Conservation (phyloP, 345 rosid genomes). For the Ceriops zippeliana region DNA sequence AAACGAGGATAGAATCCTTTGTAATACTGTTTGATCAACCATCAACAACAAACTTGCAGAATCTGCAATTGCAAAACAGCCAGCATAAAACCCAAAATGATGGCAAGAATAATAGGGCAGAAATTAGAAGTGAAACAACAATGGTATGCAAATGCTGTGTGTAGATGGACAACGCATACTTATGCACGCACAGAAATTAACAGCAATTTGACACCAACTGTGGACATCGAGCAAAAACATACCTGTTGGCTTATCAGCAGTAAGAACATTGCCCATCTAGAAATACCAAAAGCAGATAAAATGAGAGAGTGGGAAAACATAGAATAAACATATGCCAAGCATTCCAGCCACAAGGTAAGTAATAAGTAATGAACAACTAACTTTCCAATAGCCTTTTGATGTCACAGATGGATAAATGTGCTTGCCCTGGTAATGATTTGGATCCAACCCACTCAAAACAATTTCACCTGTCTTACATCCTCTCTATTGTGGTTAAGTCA, state of each 20-base stretch:
- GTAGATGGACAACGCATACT: no score
- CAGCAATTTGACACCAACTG: no score
- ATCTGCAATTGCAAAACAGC: slow-evolving; percentile 33
- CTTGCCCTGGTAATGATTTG: slow-evolving; percentile 26
- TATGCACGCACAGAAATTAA: no score
- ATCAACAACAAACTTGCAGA: slow-evolving; percentile 29
- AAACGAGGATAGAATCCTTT: neutral
- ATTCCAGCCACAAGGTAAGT: neutral
- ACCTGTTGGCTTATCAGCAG: slow-evolving; percentile 22
- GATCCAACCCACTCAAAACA: slow-evolving; percentile 28
- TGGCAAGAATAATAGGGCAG: no score
- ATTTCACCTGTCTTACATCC: slow-evolving; percentile 19
- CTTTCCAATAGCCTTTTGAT: slow-evolving; percentile 21
- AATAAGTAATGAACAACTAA: slow-evolving; percentile 3
- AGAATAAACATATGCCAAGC: neutral
- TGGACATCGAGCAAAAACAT: slow-evolving; percentile 1
- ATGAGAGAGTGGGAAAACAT: neutral
- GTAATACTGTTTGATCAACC: slow-evolving; percentile 28
- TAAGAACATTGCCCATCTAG: slow-evolving; percentile 30
- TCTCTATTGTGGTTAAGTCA: slow-evolving; percentile 5
- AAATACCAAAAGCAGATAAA: slow-evolving; percentile 15
- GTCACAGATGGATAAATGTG: slow-evolving; percentile 28
- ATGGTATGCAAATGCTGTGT: no score
- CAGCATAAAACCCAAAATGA: slow-evolving; percentile 12
- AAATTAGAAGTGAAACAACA: neutral